Base-by-base conservation (phyloP, 2,329 filamentous ascomycete genomes). In the Cytospora schulzeri region DNA sequence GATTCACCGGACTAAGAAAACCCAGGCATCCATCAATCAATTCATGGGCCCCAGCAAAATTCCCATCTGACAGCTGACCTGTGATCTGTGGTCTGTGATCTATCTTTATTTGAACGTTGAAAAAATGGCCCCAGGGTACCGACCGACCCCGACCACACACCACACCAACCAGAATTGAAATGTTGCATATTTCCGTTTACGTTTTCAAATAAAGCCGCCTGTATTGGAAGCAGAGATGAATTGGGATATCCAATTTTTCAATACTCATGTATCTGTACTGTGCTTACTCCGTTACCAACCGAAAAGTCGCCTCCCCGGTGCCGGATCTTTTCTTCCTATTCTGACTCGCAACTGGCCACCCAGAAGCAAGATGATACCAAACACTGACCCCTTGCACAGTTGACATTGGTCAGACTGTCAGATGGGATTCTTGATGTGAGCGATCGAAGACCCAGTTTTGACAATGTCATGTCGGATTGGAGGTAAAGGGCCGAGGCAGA, bases 341-440 rank as follows among this genome's bases (percentile, higher is more conserved):
- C 55, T 62, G 60, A 62, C 60, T 62, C 52, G 60, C 60, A 50
- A 41, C 50, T 62, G 60, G 52, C 60, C 60, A 62, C 52, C 60
- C 28, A 50, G 38, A 56, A 50, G 29, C 60, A 51, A 38, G 38
- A 62, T 62, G 38, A 51, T 45, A 62, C 60, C 38, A 38, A 53
- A 22, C 22, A 38, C 29, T 55, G 59, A 35, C 58, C 24, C 41
- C 52, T 50, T 45, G 48, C 38, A 45, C 28, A 55, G 50, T 54
- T 41, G 38, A 45, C 51, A 62, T 56, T 53, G 24, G 24, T 53
- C 52, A 29, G n/a, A 29, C 12, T 9, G 24, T 53, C 52, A 29
- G n/a, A 29, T 56, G 60, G 52, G 52, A 50, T 53, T 48, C 28
- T 50, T 56, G 60, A 31, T 55, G 60, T 50, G 52, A 45, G 52